Evolutionary conservation across 73 alveolate genomes (phyloP).

Genomic region (Paraurostyla sp.): DNA sequence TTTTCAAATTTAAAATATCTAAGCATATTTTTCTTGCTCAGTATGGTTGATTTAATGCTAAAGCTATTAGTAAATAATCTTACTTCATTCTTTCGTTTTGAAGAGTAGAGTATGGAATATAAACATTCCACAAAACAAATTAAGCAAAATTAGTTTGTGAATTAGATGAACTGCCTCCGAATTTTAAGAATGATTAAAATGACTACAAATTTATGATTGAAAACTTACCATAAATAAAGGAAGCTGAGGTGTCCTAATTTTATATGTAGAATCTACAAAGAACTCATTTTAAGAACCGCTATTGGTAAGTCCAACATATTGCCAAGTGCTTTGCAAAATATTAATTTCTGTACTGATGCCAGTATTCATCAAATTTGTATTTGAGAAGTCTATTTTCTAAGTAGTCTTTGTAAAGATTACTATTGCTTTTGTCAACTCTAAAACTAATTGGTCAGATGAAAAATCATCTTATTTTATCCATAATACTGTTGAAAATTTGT

Average conservation of each 20-base stretch:
- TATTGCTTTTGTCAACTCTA: not conserved
- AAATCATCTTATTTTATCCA: not conserved
- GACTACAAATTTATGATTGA: not conserved
- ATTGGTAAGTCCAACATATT: not conserved
- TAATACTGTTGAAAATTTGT: not conserved
- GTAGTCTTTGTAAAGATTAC: not conserved
- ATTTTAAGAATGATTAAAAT: not conserved
- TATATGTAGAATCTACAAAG: not conserved
- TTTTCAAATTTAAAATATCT: constrained; percentile 29
- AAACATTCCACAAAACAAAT: not conserved
- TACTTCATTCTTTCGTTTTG: too few species aligned
- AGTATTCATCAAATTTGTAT: not conserved
- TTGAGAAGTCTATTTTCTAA: not conserved
- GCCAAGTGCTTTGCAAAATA: not conserved
- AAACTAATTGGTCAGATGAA: not conserved
- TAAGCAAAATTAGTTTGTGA: not conserved
- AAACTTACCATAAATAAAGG: not conserved
- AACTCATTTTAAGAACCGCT: too few species aligned
- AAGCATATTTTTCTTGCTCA: too few species aligned
- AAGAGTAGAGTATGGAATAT: not conserved
- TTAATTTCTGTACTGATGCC: not conserved
- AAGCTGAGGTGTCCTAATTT: not conserved
- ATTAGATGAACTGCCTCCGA: not conserved
- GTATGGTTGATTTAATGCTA: too few species aligned
- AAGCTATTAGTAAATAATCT: too few species aligned